phyloP scores from a whole-genome alignment of 2,329 filamentous ascomycete genomes.

The Colletotrichum tabaci region DNA sequence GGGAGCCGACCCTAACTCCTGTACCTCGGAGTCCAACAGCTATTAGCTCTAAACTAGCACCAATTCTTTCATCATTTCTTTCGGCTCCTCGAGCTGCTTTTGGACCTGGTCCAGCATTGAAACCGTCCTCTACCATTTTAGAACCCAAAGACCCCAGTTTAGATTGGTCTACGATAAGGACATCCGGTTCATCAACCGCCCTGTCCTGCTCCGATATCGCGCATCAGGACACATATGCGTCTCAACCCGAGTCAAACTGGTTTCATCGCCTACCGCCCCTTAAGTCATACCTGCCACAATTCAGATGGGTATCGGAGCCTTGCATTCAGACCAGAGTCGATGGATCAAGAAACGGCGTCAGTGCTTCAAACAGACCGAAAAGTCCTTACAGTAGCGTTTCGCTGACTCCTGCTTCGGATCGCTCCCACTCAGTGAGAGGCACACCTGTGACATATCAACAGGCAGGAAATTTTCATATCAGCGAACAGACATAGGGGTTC shows the following conservation, averaged over 20 bases:
- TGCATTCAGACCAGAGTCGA: background rate
- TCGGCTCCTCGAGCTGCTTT: no score
- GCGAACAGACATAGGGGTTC: background rate
- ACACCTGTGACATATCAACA: background rate
- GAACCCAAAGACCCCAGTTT: background rate
- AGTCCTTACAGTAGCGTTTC: conserved; percentile 2
- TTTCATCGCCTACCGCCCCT: conserved; percentile 8
- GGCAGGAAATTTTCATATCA: background rate
- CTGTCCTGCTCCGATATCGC: background rate
- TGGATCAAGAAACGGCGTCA: background rate
- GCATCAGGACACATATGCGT: background rate
- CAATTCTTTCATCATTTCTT: background rate
- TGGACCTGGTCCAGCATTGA: background rate
- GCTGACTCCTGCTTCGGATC: background rate
- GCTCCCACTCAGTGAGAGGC: background rate
- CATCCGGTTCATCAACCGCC: background rate
- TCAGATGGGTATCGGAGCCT: background rate
- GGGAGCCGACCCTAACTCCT: background rate
- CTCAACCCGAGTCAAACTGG: background rate
- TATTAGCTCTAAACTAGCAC: background rate
- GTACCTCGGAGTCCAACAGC: background rate
- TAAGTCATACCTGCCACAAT: conserved; percentile 1
- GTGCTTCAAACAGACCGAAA: background rate
- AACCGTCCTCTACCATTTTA: background rate
- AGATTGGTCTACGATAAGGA: background rate